phyloP scores from a whole-genome alignment of 1,284 basidiomycete genomes.

The Ceratobasidium theobromae region DNA sequence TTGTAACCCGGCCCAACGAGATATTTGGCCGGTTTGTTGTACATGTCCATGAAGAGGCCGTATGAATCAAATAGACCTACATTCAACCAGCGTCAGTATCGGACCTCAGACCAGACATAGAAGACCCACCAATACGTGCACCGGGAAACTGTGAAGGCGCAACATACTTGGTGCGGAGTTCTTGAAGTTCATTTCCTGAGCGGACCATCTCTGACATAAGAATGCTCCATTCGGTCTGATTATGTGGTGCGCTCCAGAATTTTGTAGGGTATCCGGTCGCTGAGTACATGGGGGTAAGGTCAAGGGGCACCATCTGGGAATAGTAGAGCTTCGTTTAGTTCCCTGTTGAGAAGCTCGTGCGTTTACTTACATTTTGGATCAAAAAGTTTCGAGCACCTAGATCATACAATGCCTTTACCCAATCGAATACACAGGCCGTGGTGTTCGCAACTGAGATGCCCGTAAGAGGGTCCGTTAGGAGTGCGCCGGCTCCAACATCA shows the following conservation, averaged over 20 bases:
- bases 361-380: slow-evolving; percentile 47
- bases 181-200: slow-evolving; percentile 45
- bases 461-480: slow-evolving; percentile 47
- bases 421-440: slow-evolving; percentile 49
- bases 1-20: slow-evolving; percentile 62
- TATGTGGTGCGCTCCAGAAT: slow-evolving; percentile 45
- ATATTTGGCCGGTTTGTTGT: slow-evolving; percentile 50
- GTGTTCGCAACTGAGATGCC: slow-evolving; percentile 49
- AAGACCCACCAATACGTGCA: slow-evolving; percentile 45
- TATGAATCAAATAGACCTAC: slow-evolving; percentile 45
- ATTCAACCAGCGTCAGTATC: slow-evolving; percentile 38
- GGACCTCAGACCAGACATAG: slow-evolving; percentile 41
- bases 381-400: slow-evolving; percentile 51
- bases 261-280: slow-evolving; percentile 45
- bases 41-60: slow-evolving; percentile 56
- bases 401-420: slow-evolving; percentile 49
- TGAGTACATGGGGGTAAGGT: slow-evolving; percentile 44
- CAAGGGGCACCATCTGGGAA: slow-evolving; percentile 44
- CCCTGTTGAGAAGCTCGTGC: neutral
- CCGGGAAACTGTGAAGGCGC: slow-evolving; percentile 42
- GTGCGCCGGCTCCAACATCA: slow-evolving; percentile 44
- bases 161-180: slow-evolving; percentile 43
- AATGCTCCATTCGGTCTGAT: slow-evolving; percentile 48
- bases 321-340: neutral
- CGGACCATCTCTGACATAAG: slow-evolving; percentile 46